A percentile compares a stretch with the other conserved stretches of the same genome.
Conservation (phyloP, 768 basidiomycete species). For the Kwoniella sp. region DNA sequence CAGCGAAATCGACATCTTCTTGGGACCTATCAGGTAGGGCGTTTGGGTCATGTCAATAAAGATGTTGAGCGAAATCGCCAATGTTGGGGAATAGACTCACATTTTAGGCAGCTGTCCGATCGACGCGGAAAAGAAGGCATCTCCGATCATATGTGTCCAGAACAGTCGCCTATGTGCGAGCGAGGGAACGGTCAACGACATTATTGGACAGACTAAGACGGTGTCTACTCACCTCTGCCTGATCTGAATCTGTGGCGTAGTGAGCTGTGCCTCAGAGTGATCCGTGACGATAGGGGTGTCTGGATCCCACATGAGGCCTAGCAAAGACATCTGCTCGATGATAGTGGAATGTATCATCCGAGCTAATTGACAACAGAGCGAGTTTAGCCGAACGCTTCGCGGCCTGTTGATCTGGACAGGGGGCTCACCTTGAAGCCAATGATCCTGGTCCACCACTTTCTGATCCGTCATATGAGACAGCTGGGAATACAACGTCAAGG, state of each 20-base stretch:
- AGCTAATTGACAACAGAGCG: conserved; percentile 11
- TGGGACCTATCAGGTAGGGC: conserved; percentile 11
- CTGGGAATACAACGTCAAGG: conserved; percentile 31
- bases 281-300: conserved; percentile 24
- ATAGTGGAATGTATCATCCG: conserved; percentile 29
- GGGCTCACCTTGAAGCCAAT: conserved; percentile 31
- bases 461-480: conserved; percentile 28
- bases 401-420: too few relatives aligned
- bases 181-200: not conserved
- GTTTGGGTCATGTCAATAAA: too few relatives aligned
- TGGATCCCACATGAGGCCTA: conserved; percentile 36
- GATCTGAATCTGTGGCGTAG: conserved; percentile 23
- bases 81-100: too few relatives aligned
- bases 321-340: conserved; percentile 36
- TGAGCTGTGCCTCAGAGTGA: conserved; percentile 18
- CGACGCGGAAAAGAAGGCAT: conserved; percentile 31
- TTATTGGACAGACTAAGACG: too few relatives aligned
- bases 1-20: conserved; percentile 27
- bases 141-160: conserved; percentile 30
- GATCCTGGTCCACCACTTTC: conserved; percentile 19
- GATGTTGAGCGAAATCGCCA: too few relatives aligned
- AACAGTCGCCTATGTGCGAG: conserved; percentile 27
- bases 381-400: too few relatives aligned
- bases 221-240: conserved; percentile 36
- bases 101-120: conserved; percentile 31